phyloP scores from a whole-genome alignment of 2,329 filamentous ascomycete species.

The Cadophora malorum region DNA sequence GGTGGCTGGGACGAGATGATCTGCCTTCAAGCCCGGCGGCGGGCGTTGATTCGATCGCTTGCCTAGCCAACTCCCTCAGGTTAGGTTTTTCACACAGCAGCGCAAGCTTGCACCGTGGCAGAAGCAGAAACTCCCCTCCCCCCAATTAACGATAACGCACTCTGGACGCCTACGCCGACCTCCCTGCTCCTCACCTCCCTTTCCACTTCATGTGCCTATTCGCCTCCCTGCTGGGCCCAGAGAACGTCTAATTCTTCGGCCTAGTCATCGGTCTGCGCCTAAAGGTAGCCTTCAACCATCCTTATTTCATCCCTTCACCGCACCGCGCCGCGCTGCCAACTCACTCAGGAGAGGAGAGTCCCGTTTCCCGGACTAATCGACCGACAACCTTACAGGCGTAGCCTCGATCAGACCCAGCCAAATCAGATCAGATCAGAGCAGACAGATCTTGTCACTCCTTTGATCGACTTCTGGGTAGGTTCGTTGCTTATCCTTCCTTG shows the following conservation, averaged over 20 bases:
- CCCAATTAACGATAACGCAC: slow-evolving; percentile 4
- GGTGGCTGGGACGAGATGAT: slow-evolving; percentile 23
- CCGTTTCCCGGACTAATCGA: slow-evolving; percentile 14
- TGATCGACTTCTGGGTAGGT: neutral
- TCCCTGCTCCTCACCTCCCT: slow-evolving; percentile 8
- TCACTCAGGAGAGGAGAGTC: slow-evolving; percentile 3
- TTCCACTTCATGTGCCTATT: slow-evolving; percentile 6
- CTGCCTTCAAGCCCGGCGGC: neutral
- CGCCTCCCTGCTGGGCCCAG: slow-evolving; percentile 5
- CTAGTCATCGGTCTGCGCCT: slow-evolving; percentile 12
- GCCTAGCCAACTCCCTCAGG: slow-evolving; percentile 1
- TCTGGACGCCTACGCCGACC: neutral
- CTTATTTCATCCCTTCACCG: neutral
- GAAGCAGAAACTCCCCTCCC: slow-evolving; percentile 1
- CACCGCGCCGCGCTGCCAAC: no score
- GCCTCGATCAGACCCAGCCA: slow-evolving; percentile 16
- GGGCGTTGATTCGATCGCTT: slow-evolving; percentile 26
- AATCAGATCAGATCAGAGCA: slow-evolving; percentile 12
- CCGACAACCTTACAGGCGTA: slow-evolving; percentile 1
- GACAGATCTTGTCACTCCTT: slow-evolving; percentile 17
- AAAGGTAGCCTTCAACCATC: neutral
- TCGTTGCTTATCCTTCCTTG: slow-evolving; percentile 22
- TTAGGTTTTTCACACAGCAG: slow-evolving; percentile 11
- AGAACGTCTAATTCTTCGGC: slow-evolving; percentile 1
- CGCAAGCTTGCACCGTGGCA: neutral